These are phyloP conservation scores for Auriscalpium vulgare DNA, from an alignment of 768 basidiomycete species.

Conservation along the genomic window DNA sequence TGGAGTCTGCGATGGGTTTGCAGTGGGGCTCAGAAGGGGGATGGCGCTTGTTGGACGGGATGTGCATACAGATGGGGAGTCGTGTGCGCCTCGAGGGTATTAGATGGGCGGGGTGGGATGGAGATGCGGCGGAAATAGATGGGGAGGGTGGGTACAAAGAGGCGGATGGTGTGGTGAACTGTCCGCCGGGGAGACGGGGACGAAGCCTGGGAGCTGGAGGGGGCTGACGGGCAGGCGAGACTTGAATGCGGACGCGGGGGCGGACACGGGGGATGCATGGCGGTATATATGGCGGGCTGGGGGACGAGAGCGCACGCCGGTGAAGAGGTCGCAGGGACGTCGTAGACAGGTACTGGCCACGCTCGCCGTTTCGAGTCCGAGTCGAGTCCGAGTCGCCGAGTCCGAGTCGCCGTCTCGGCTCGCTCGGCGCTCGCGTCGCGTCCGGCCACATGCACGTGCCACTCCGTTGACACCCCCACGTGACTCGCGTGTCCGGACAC, in stretches of 20 bases:
- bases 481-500: constrained; percentile 20
- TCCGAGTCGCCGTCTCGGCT: too few relatives aligned
- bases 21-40: background rate
- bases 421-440: too few relatives aligned
- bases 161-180: too few relatives aligned
- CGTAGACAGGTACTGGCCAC: too few relatives aligned
- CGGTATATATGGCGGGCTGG: too few relatives aligned
- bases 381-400: too few relatives aligned
- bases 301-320: too few relatives aligned
- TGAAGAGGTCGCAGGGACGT: too few relatives aligned
- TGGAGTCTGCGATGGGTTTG: constrained; percentile 2
- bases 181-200: background rate
- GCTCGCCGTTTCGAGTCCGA: too few relatives aligned
- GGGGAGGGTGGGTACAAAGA: too few relatives aligned
- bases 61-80: background rate
- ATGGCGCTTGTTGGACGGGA: constrained; percentile 1
- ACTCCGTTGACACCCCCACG: constrained; percentile 1
- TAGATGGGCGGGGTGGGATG: background rate
- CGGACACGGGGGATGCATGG: too few relatives aligned
- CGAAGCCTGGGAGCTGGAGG: background rate
- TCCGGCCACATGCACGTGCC: too few relatives aligned
- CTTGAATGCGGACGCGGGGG: background rate
- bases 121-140: background rate
- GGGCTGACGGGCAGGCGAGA: background rate
- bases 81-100: background rate